Evolutionary conservation across 75 land plant genomes (phyloP), one percentile per base, ranked within the genome.

Genomic region (Pinus albicaulis): DNA sequence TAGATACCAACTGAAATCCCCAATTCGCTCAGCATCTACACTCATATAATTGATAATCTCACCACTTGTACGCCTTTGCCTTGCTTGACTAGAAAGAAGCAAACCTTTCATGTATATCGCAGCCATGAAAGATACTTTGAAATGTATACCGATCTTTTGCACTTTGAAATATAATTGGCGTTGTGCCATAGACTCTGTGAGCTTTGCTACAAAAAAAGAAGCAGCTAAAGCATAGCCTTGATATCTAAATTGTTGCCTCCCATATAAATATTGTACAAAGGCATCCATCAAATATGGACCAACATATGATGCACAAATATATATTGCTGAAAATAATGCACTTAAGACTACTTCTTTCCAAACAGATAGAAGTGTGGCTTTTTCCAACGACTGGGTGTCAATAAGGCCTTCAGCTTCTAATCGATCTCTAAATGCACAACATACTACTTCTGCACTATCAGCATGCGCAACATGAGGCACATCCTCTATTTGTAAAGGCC

Each of bases 21-120:
- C 76, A 23, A 85, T 56, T 22, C 81, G 25, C 13, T 83, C 76
- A 22, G 79, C 86, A 71, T 85, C 87, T 23, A 83, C 86, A 24
- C 81, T 71, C 81, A 83, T 83, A 64, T 78, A 84, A 36, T 85
- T 83, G 76, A 85, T 83, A 14, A 85, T 78, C 73, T 85, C 81
- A 3, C 82, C 87, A 55, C 77, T 83, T 23, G 87, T 68, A 36
- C 82, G 85, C 6, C 57, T 78, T 16, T 77, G 69, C 61, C 86
- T 73, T 57, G 81, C 62, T 53, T 72, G 77, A 62, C 73, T 77
- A 13, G 86, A 84, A 41, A 83, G 76, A 52, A 53, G 59, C 23
- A 84, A 26, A 22, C 86, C 86, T 55, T 84, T 84, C 34, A 60
- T 59, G 58, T 78, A 84, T 13, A 84, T 66, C 17, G 76, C 62